Evolutionary conservation across 2,329 filamentous ascomycete species (phyloP).

Genomic region (Neospermospora avenae): DNA sequence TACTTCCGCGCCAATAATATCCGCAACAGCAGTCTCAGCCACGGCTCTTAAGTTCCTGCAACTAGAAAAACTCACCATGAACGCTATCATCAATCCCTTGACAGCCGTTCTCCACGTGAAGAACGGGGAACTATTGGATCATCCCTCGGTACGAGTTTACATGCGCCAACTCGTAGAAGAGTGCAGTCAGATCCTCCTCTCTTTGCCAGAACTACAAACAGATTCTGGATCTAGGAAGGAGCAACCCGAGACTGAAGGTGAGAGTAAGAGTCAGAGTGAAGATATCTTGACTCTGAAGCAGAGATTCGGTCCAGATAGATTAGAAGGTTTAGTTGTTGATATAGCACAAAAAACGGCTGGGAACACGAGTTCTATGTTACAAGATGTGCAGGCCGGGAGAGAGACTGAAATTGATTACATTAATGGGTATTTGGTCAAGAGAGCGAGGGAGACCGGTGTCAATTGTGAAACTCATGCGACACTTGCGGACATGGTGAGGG

Average conservation of each 20-base stretch:
- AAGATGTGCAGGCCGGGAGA: slow-evolving; percentile 52
- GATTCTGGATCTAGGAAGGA: background rate
- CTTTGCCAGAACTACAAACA: slow-evolving; percentile 25
- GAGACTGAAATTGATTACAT: slow-evolving; percentile 55
- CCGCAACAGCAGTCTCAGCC: slow-evolving; percentile 39
- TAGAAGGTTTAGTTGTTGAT: slow-evolving; percentile 38
- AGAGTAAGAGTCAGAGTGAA: background rate
- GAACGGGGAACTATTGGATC: slow-evolving; percentile 73
- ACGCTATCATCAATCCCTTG: slow-evolving; percentile 80
- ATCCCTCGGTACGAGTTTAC: slow-evolving; percentile 51
- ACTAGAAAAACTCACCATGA: slow-evolving; percentile 82
- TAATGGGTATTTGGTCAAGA: slow-evolving; percentile 51
- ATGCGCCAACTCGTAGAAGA: slow-evolving; percentile 72
- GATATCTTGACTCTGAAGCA: background rate
- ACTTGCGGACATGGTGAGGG: slow-evolving; percentile 45
- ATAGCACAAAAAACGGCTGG: slow-evolving; percentile 47
- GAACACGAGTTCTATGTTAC: slow-evolving; percentile 61
- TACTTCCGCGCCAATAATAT: slow-evolving; percentile 42
- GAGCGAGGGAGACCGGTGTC: slow-evolving; percentile 27
- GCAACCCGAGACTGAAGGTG: no score
- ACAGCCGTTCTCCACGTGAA: slow-evolving; percentile 72
- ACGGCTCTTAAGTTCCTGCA: slow-evolving; percentile 58
- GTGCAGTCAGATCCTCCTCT: slow-evolving; percentile 66
- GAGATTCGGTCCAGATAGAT: slow-evolving; percentile 2
- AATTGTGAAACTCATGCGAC: slow-evolving; percentile 40